Evolutionary conservation across 1,284 basidiomycete species (phyloP).

Genomic region (Trametes sp.): DNA sequence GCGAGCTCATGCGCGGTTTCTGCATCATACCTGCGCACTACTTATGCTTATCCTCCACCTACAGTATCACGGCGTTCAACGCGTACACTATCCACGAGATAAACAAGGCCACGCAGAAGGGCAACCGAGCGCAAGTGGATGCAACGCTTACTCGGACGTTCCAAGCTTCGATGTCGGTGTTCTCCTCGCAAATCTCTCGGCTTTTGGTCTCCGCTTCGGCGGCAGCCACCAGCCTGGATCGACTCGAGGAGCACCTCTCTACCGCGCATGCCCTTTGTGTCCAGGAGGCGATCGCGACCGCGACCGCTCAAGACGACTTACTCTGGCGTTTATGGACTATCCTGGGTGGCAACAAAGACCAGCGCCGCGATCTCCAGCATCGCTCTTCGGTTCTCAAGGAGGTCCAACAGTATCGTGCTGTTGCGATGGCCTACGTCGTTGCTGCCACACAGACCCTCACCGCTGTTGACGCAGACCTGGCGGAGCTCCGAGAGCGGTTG

Average conservation of each 20-base stretch:
- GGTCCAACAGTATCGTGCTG: background rate
- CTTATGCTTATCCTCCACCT: background rate
- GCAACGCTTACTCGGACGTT: background rate
- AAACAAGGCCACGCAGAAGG: background rate
- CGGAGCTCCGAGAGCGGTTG: constrained; percentile 3
- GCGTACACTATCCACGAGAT: background rate
- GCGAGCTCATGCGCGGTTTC: background rate
- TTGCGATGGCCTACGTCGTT: constrained; percentile 6
- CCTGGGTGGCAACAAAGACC: constrained; percentile 1
- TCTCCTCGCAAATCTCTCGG: constrained; percentile 4
- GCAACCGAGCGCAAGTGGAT: background rate
- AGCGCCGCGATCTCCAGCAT: constrained; percentile 6
- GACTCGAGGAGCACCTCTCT: background rate
- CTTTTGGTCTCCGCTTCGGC: background rate
- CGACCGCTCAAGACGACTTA: constrained; percentile 3
- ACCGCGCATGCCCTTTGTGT: background rate
- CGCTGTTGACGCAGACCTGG: constrained; percentile 3
- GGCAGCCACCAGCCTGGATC: constrained; percentile 2
- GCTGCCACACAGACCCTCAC: constrained; percentile 3
- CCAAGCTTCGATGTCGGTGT: background rate
- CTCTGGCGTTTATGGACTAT: constrained; percentile 10
- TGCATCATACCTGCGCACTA: background rate
- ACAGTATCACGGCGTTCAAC: constrained; percentile 11
- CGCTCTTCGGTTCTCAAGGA: constrained; percentile 1
- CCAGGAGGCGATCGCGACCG: background rate